These are phyloP conservation scores for Protostelium mycophagum DNA, from an alignment of 78 protist genomes.

Conservation along the genomic window DNA sequence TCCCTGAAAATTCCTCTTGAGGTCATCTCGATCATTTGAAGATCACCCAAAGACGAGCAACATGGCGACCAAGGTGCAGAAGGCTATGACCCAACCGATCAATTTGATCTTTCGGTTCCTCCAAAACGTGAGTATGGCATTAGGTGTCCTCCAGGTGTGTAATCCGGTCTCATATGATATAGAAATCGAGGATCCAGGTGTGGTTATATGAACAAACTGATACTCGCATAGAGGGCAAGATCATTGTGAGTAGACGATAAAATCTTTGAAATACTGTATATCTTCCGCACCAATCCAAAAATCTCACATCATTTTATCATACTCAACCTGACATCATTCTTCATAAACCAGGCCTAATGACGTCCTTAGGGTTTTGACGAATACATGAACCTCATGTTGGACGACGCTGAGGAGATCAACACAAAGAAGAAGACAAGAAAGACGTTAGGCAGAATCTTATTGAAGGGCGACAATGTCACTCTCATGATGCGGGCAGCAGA, in stretches of 20 bases:
- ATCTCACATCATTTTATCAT: background rate
- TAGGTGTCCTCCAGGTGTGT: background rate
- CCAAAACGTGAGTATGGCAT: constrained; percentile 56
- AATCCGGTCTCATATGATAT: background rate
- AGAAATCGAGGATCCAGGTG: constrained; percentile 78
- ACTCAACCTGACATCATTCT: background rate
- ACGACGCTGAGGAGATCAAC: constrained; percentile 85
- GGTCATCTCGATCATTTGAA: background rate
- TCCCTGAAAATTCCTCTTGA: background rate
- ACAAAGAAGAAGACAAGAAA: constrained; percentile 80
- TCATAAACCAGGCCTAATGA: background rate
- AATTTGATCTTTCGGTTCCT: constrained; percentile 69
- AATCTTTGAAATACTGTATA: background rate
- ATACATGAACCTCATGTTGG: constrained; percentile 94
- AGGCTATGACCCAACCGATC: constrained; percentile 28
- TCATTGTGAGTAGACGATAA: constrained; percentile 59
- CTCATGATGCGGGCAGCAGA: constrained; percentile 63
- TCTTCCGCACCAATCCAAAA: background rate
- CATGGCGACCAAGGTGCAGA: constrained; percentile 11
- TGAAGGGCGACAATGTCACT: constrained; percentile 92
- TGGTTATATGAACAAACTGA: constrained; percentile 81
- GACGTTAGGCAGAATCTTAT: constrained; percentile 78
- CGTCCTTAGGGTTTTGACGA: constrained; percentile 90
- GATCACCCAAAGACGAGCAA: background rate
- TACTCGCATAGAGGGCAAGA: constrained; percentile 80